phyloP scores from a whole-genome alignment of 2,329 filamentous ascomycete species.

The Calonectria hawksworthii region DNA sequence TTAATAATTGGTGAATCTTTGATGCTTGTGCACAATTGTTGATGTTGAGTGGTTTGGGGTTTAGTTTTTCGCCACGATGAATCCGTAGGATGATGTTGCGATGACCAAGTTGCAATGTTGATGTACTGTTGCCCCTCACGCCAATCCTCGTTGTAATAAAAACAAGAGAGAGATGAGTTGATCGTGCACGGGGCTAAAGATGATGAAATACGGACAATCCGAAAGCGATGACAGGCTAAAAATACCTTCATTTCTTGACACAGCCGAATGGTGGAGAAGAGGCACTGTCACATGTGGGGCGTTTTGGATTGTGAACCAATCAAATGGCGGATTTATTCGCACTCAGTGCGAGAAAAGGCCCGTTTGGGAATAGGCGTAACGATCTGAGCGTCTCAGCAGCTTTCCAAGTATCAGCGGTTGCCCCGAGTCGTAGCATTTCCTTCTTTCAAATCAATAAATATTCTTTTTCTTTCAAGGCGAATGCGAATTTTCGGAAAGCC shows the following conservation, averaged over 20 bases:
- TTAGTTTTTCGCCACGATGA: background rate
- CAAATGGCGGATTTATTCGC: background rate
- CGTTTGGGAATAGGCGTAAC: background rate
- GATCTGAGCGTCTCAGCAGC: background rate
- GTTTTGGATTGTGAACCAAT: background rate
- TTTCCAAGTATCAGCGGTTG: background rate
- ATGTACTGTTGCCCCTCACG: background rate
- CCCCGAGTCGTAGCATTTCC: background rate
- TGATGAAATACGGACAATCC: background rate
- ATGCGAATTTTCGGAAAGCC: background rate
- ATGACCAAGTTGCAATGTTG: background rate
- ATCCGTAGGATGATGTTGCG: background rate
- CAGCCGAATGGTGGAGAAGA: background rate
- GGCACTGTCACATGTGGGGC: background rate
- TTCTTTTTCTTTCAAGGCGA: background rate
- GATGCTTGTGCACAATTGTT: background rate
- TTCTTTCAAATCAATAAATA: background rate
- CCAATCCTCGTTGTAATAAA: background rate
- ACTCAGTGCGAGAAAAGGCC: background rate
- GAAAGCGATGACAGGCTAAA: background rate
- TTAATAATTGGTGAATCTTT: background rate
- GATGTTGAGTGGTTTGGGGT: too few relatives aligned
- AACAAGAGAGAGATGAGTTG: background rate
- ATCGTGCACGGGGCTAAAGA: background rate
- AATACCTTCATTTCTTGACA: background rate